Base-by-base conservation (phyloP, 2,329 filamentous ascomycete species). In the Pestalotiopsis sp. region DNA sequence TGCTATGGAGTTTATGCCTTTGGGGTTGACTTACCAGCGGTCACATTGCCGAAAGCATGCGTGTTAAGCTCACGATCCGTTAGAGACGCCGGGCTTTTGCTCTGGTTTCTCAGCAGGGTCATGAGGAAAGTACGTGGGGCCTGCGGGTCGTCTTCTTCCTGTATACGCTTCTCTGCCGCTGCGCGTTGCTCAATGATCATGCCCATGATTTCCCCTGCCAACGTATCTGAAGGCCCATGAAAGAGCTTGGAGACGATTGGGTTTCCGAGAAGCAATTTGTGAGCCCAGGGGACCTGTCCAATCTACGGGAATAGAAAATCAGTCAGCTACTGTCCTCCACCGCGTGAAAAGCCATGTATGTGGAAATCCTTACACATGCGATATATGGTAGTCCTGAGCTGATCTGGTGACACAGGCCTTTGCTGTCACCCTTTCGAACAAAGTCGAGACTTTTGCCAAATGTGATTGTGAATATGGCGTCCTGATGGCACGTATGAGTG, bases 61-160 rank as follows among this genome's bases (percentile, higher is more conserved):
- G 65, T 64, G 20, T 67, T 69, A 3, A 69, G 62, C 49, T 69
- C 68, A 31, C 68, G 45, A 52, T 69, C 68, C 39, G 27, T 69
- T 17, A 69, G 27, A 27, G 65, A 59, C 2, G 58, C 45, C 9
- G 68, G 65, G 9, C 49, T 69, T 55, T 67, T 67, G 3, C 36
- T 62, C 39, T 69, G 68, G 12, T 69, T 66, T 7, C 59, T 17
- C 25, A 69, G 14, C 13, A 69, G 41, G 20, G 27, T 38, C 45
- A 63, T 57, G 6, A 69, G 49, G 38, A 69, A 69, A 25, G 68
- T 69, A 31, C 20, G 20, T 17, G 59, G 65, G 3, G 64, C 39
- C 6, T 13, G 11, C 3, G 41, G 39, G 17, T 69, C 41, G n/a
- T 58, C 52, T 3, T 55, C 38, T 25, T 59, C 52, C 14, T 27